Conservation (phyloP, 2,329 filamentous ascomycete species). For the Nigrospora osmanthi region DNA sequence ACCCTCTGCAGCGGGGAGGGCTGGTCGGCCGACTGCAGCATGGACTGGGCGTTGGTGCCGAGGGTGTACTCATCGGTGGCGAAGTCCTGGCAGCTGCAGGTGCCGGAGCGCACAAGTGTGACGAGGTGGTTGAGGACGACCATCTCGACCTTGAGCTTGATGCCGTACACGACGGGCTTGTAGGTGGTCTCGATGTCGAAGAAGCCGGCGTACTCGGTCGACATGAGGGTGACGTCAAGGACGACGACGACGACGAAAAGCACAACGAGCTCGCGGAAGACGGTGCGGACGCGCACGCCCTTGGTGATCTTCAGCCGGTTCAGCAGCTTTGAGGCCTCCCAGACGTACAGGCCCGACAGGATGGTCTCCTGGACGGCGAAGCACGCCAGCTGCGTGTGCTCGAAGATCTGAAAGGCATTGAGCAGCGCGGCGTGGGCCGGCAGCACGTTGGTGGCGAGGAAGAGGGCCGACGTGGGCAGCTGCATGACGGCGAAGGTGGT, state of each 20-base stretch:
- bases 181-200: slow-evolving; percentile 23
- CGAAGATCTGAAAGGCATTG: slow-evolving; percentile 6
- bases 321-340: slow-evolving; percentile 31
- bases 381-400: slow-evolving; percentile 30
- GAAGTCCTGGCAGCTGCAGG: too few relatives aligned
- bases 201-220: slow-evolving; percentile 27
- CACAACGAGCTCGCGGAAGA: slow-evolving; percentile 24
- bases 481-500: slow-evolving; percentile 44
- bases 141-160: slow-evolving; percentile 47
- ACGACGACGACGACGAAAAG: slow-evolving; percentile 29
- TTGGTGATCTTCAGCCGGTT: slow-evolving; percentile 21
- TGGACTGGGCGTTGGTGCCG: too few relatives aligned
- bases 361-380: slow-evolving; percentile 36
- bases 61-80: too few relatives aligned
- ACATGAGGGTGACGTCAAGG: slow-evolving; percentile 28
- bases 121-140: slow-evolving; percentile 38
- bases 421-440: background rate
- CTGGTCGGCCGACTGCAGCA: too few relatives aligned
- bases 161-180: slow-evolving; percentile 30
- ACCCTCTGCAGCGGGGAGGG: too few relatives aligned
- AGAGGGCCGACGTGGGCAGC: slow-evolving; percentile 42
- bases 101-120: slow-evolving; percentile 2
- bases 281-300: slow-evolving; percentile 10
- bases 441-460: slow-evolving; percentile 6
- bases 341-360: slow-evolving; percentile 42